Evolutionary conservation across 2,329 filamentous ascomycete species (phyloP).

Genomic region (Talaromyces piceae): DNA sequence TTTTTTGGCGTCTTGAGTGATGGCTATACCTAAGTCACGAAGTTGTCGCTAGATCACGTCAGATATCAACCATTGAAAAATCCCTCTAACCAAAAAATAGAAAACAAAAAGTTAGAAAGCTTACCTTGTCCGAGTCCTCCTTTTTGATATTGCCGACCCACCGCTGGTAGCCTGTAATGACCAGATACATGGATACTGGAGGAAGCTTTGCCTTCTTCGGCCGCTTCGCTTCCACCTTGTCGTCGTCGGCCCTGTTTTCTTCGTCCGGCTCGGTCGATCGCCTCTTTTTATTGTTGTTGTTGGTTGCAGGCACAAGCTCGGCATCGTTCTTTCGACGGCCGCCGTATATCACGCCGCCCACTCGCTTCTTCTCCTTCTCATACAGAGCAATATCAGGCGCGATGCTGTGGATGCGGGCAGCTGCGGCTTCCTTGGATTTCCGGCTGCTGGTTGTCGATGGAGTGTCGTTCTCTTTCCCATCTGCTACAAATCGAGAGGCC

Average conservation of each 20-base stretch:
- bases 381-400: conserved; percentile 83
- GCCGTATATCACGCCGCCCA: conserved; percentile 57
- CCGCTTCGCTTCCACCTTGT: conserved; percentile 53
- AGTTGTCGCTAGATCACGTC: conserved; percentile 58
- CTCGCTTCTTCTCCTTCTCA: conserved; percentile 86
- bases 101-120: conserved; percentile 25
- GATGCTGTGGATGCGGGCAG: conserved; percentile 66
- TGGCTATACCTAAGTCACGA: conserved; percentile 71
- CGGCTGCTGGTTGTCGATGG: conserved; percentile 69
- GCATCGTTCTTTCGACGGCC: conserved; percentile 42
- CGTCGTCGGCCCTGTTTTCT: conserved; percentile 35
- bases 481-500: conserved; percentile 43
- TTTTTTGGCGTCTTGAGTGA: conserved; percentile 65
- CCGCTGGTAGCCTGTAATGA: conserved; percentile 74
- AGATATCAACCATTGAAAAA: conserved; percentile 9
- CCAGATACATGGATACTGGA: conserved; percentile 63
- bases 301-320: conserved; percentile 25
- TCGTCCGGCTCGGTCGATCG: conserved; percentile 41
- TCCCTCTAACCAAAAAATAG: too few relatives aligned
- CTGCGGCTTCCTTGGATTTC: conserved; percentile 79
- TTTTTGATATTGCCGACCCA: conserved; percentile 69
- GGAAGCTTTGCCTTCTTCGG: conserved; percentile 53
- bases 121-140: conserved; percentile 74
- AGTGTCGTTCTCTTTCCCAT: conserved; percentile 76
- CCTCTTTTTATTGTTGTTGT: conserved; percentile 39